phyloP scores from a whole-genome alignment of 805 yeast species.

The Suhomyces prunicola region DNA sequence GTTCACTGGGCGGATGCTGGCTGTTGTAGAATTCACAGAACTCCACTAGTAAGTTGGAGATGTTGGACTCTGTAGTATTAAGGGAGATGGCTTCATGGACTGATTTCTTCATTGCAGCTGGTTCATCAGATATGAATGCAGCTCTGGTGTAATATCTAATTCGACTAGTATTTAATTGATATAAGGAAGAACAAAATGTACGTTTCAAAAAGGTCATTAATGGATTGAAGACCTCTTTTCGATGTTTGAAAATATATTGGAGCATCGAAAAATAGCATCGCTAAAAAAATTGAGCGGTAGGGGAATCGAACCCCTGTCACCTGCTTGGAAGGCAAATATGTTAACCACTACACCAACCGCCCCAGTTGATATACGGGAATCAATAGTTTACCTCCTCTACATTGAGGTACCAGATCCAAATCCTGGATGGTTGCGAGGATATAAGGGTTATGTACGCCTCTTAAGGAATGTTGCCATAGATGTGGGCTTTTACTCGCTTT shows the following conservation, averaged over 20 bases:
- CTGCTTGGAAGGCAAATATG: slow-evolving; percentile 93
- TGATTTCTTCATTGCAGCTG: background rate
- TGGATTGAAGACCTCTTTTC: background rate
- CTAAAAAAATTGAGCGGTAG: slow-evolving; percentile 63
- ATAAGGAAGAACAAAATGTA: background rate
- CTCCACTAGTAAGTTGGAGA: slow-evolving; percentile 38
- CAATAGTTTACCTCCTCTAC: too few species aligned
- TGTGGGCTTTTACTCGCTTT: too few species aligned
- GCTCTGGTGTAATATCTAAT: background rate
- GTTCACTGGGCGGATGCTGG: slow-evolving; percentile 10
- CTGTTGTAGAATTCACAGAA: slow-evolving; percentile 39
- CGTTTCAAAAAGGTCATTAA: background rate
- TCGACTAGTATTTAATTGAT: background rate
- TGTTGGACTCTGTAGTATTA: slow-evolving; percentile 38
- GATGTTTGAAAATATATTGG: background rate
- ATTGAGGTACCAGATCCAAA: too few species aligned
- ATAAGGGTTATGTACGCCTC: too few species aligned
- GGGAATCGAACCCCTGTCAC: slow-evolving; percentile 95
- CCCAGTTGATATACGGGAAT: slow-evolving; percentile 27
- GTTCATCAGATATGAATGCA: background rate
- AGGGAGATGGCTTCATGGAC: slow-evolving; percentile 5
- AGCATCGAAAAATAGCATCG: background rate
- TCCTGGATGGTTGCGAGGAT: too few species aligned
- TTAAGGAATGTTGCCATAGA: too few species aligned
- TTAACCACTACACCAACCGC: slow-evolving; percentile 91